phyloP scores from a whole-genome alignment of 1,284 basidiomycete species.

The Ustilago shanxiensis region DNA sequence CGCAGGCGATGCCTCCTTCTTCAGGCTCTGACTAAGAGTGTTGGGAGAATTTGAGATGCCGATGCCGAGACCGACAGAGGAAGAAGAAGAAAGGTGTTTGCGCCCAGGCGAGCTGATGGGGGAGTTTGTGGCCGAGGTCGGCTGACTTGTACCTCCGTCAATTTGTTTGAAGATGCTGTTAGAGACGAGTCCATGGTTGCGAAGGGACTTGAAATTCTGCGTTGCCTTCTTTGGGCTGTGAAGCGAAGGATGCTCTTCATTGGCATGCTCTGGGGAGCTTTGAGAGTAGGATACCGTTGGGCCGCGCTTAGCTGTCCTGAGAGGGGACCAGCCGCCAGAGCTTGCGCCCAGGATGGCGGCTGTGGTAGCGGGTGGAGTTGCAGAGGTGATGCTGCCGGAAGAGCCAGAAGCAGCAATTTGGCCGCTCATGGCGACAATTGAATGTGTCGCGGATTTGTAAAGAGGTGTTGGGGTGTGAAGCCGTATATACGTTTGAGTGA shows the following conservation, averaged over 20 bases:
- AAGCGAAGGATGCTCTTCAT: conserved; percentile 43
- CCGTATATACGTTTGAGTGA: not conserved
- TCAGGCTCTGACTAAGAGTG: conserved; percentile 16
- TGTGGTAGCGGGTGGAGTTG: conserved; percentile 51
- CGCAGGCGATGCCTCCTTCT: not conserved
- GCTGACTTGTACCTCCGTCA: conserved; percentile 29
- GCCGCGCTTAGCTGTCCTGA: conserved; percentile 36
- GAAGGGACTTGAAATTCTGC: conserved; percentile 54
- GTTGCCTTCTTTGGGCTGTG: conserved; percentile 50
- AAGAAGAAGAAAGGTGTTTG: conserved; percentile 19
- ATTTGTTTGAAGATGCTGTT: conserved; percentile 63
- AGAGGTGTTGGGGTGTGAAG: not conserved
- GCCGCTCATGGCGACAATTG: conserved; percentile 38
- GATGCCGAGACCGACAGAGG: conserved; percentile 60
- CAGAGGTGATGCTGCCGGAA: conserved; percentile 9
- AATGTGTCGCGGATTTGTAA: not conserved
- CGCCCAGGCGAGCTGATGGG: conserved; percentile 23
- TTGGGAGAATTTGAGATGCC: conserved; percentile 40
- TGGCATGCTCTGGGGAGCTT: conserved; percentile 26
- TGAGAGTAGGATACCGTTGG: conserved; percentile 38
- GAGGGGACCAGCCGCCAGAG: conserved; percentile 61
- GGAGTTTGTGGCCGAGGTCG: conserved; percentile 23
- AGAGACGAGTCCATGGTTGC: conserved; percentile 60
- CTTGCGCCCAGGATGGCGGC: conserved; percentile 62
- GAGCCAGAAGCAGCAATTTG: conserved; percentile 10